A percentile compares a stretch with the other conserved stretches of the same genome.
These are phyloP conservation scores for Nematocida major DNA, from an alignment of 371 early-diverging fungal genomes.

Conservation along the genomic window DNA sequence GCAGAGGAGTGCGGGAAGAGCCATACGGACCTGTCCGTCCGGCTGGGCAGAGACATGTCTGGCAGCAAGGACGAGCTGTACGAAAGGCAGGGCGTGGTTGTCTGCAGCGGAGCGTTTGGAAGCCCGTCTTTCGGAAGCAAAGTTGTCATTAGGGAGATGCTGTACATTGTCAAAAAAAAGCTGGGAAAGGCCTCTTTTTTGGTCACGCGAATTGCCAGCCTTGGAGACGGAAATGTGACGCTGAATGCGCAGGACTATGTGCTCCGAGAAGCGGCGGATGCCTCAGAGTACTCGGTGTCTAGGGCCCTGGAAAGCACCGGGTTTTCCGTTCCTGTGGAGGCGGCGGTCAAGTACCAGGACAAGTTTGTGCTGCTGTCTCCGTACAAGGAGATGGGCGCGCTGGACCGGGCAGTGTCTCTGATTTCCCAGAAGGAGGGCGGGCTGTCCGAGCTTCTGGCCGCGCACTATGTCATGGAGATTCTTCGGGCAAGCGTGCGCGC, in stretches of 20 bases:
- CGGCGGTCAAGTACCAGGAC: not conserved
- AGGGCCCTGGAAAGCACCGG: not conserved
- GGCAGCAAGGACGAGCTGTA: not conserved
- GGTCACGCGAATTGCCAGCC: slow-evolving; percentile 28
- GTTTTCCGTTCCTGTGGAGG: slow-evolving; percentile 3
- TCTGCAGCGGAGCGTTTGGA: not conserved
- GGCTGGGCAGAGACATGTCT: not conserved
- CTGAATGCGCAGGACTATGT: slow-evolving; percentile 46
- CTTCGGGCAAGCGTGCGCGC: not conserved
- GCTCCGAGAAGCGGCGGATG: not conserved
- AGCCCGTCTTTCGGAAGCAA: slow-evolving; percentile 5
- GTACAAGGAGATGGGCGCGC: slow-evolving; percentile 30
- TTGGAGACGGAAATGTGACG: slow-evolving; percentile 39
- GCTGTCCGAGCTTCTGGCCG: slow-evolving; percentile 8
- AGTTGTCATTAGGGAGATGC: slow-evolving; percentile 9
- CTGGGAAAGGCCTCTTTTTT: not conserved
- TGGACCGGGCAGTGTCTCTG: slow-evolving; percentile 19
- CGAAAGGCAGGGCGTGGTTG: not conserved
- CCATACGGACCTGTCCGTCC: not conserved
- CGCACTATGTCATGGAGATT: slow-evolving; percentile 25
- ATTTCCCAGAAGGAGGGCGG: not conserved
- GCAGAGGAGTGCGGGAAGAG: not conserved
- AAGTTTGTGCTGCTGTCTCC: slow-evolving; percentile 13
- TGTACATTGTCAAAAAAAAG: slow-evolving; percentile 34
- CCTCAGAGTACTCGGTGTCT: not conserved